A percentile compares a stretch with the other conserved stretches of the same genome.
These are phyloP conservation scores for Zygotorulaspora florentina DNA, from an alignment of 805 yeast species.

Conservation along the genomic window DNA sequence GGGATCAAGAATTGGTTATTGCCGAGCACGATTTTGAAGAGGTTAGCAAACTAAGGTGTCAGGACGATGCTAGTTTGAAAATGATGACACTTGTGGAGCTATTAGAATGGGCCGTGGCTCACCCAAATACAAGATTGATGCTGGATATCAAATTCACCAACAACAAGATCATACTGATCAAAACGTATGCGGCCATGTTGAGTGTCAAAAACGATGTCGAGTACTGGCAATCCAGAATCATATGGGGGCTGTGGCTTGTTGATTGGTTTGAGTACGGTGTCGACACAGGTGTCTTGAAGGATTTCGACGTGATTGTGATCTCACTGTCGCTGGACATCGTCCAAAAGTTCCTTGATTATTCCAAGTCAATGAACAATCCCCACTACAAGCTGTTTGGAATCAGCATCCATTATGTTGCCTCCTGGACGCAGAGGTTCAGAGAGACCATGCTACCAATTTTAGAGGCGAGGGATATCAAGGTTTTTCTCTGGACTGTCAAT, in stretches of 20 bases:
- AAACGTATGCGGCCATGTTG: constrained; percentile 37
- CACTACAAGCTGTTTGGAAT: constrained; percentile 55
- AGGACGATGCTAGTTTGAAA: constrained; percentile 34
- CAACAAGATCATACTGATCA: constrained; percentile 40
- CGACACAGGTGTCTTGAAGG: constrained; percentile 36
- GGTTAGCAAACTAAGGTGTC: constrained; percentile 35
- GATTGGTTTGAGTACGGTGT: constrained; percentile 44
- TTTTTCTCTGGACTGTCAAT: constrained; percentile 55
- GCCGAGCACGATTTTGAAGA: constrained; percentile 36
- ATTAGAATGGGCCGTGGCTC: constrained; percentile 37
- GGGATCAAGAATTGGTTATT: constrained; percentile 39
- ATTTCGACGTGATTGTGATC: constrained; percentile 37
- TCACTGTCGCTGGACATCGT: constrained; percentile 36
- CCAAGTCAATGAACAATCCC: constrained; percentile 34
- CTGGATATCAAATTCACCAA: constrained; percentile 50
- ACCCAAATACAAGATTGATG: constrained; percentile 40
- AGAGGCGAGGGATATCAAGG: constrained; percentile 32
- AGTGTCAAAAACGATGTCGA: constrained; percentile 37
- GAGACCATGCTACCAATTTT: constrained; percentile 30
- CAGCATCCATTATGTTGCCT: constrained; percentile 44
- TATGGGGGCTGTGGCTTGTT: constrained; percentile 52
- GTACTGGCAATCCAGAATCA: constrained; percentile 44
- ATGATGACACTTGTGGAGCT: constrained; percentile 44
- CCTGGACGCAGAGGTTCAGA: constrained; percentile 41
- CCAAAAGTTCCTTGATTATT: constrained; percentile 34